A percentile compares a stretch with the other conserved stretches of the same genome.
These are phyloP conservation scores for Fraxinus sp. DNA, from an alignment of 305 asterid genomes.

Conservation along the genomic window DNA sequence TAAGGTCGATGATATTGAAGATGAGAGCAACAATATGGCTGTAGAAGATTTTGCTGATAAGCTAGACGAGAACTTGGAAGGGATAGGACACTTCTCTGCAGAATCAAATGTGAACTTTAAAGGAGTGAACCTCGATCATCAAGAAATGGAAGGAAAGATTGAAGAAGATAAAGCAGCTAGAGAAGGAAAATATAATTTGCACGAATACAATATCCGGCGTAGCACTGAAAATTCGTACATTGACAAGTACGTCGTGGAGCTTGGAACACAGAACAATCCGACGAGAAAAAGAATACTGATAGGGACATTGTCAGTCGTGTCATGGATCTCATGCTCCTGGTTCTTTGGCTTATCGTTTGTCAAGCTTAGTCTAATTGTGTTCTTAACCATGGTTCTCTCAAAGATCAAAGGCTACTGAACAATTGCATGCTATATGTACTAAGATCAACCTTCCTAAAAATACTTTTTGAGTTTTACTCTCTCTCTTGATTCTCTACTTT, in stretches of 20 bases:
- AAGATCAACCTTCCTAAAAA: neutral
- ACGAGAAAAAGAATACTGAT: slow-evolving; percentile 23
- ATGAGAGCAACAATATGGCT: neutral
- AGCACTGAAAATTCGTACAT: slow-evolving; percentile 14
- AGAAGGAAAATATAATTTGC: neutral
- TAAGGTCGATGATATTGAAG: neutral
- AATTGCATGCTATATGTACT: neutral
- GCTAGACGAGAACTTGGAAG: slow-evolving; percentile 33
- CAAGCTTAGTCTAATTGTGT: slow-evolving; percentile 36
- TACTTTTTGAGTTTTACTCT: neutral
- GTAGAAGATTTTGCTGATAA: slow-evolving; percentile 28
- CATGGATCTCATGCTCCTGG: slow-evolving; percentile 42
- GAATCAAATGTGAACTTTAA: slow-evolving; percentile 36
- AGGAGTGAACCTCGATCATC: neutral
- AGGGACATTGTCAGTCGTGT: slow-evolving; percentile 21
- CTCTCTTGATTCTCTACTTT: neutral
- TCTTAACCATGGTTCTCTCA: slow-evolving; percentile 35
- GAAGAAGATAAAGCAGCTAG: neutral
- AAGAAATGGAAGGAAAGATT: slow-evolving; percentile 7
- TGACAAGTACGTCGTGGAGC: slow-evolving; percentile 26
- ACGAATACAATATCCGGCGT: neutral
- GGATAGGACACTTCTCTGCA: slow-evolving; percentile 32
- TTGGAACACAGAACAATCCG: slow-evolving; percentile 23
- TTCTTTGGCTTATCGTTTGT: slow-evolving; percentile 37
- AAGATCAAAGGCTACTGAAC: slow-evolving; percentile 35